Evolutionary conservation across 768 basidiomycete species (phyloP), one percentile per base, ranked within the genome.

Genomic region (Pleurotus eryngii): DNA sequence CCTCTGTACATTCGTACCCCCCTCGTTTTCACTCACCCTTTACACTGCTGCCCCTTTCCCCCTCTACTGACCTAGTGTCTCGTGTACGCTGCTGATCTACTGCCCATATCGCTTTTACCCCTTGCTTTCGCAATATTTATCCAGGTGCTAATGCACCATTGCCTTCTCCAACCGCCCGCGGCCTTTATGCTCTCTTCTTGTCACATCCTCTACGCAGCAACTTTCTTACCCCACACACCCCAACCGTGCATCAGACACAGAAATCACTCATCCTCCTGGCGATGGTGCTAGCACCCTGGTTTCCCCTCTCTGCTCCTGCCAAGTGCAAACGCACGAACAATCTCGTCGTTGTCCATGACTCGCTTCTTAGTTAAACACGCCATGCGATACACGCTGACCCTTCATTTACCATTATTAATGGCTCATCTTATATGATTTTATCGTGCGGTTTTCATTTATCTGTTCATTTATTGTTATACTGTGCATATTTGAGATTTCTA

Each of bases 391-490:
- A 17, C 39, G 18, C 49, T 14, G 12, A n/a, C 51, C 18, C 38
- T 39, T 11, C 38, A 15, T 18, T 30, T 39, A 17, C 51, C 39
- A 4, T 22, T 30, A 18, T 6, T n/a, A 20, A 51, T 18, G 39
- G 14, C 11, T n/a, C 51, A 9, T 42, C 37, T 54, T 12, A 35
- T 24, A 5, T 39, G 8, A 11, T 35, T 35, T 35, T 35, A 35
- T 35, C 30, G 30, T 35, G 30, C 30, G 14, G 15, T 26, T 26
- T 20, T 45, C n/a, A 45, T 45, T 45, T 48, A 45, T 48, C 46
- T 48, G 17, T 54, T 54, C n/a, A 54, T 18, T 30, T 54, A 54
- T 54, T 42, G 51, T 54, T 54, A 54, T 54, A 39, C 9, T 54
- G 51, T 54, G 51, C 51, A 54, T 54, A 38, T 54, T 54, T 54